Evolutionary conservation across 805 yeast species (phyloP).

Genomic region (Saccharomycopsis sp.): DNA sequence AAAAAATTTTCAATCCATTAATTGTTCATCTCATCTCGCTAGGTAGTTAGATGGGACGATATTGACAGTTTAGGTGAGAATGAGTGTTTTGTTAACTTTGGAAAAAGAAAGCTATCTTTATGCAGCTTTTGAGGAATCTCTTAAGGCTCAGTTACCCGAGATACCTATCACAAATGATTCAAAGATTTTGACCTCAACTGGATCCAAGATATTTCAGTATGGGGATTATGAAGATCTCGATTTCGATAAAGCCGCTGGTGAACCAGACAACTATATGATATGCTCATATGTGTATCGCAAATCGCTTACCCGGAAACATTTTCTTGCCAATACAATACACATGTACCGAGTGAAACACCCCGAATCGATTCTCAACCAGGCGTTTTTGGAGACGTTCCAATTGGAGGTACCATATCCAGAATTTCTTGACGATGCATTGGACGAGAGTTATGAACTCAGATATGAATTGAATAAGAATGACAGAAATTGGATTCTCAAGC

Average conservation of each 20-base stretch:
- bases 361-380: slow-evolving; percentile 44
- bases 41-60: background rate
- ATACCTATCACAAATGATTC: slow-evolving; percentile 28
- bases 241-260: slow-evolving; percentile 50
- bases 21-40: background rate
- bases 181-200: slow-evolving; percentile 20
- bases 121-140: slow-evolving; percentile 31
- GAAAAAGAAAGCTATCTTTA: slow-evolving; percentile 36
- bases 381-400: slow-evolving; percentile 71
- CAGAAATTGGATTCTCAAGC: slow-evolving; percentile 84
- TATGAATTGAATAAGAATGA: slow-evolving; percentile 54
- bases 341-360: slow-evolving; percentile 73
- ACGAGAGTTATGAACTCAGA: slow-evolving; percentile 84
- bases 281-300: slow-evolving; percentile 86
- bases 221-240: slow-evolving; percentile 88
- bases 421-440: slow-evolving; percentile 87
- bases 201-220: slow-evolving; percentile 54
- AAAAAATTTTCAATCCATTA: background rate
- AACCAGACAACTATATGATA: slow-evolving; percentile 43
- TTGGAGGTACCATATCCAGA: slow-evolving; percentile 94
- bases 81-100: slow-evolving; percentile 28
- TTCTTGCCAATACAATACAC: slow-evolving; percentile 76
- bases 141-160: slow-evolving; percentile 30
- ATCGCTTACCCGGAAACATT: slow-evolving; percentile 87
- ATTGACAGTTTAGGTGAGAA: no score